Base-by-base conservation (phyloP, 345 rosid genomes). In the Eucalyptus tenuipes region DNA sequence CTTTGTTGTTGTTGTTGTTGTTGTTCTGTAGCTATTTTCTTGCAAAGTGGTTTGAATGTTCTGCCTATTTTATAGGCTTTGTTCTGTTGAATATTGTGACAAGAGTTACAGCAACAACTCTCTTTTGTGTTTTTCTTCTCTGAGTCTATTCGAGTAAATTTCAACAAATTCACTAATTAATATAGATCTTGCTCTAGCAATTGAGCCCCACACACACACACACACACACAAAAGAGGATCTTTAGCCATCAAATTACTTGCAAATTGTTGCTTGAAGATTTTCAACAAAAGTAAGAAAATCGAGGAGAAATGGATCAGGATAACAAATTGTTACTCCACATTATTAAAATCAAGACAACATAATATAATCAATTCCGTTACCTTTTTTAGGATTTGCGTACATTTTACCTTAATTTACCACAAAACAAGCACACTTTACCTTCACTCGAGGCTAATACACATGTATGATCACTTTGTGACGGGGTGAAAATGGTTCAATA, bases 361-460 rank as follows among this genome's bases (percentile, higher is more conserved):
- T 66, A 7, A n/a, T 15, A n/a, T 66, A 14, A 7, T n/a, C n/a
- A n/a, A 64, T 64, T 64, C 0, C 20, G 1, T 64, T n/a, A 15
- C 4, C 20, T 64, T 64, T 64, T n/a, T 64, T 5, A 15, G 0
- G 3, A 5, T n/a, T 3, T n/a, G 37, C 10, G 2, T 14, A n/a
- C 18, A n/a, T 14, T 64, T n/a, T 17, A 64, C 37, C 37, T 14
- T 14, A 64, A 64, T 31, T 66, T 8, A 7, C 9, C 40, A 15
- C 20, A 15, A 64, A 31, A 64, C 3, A 3, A 66, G 7, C 5
- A 31, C 68, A 31, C 6, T 2, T 15, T 15, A 14, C 40, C 75
- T 64, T 64, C 20, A n/a, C 20, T 64, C 40, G 6, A 66, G 79
- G 79, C 40, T n/a, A 16, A 31, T 31, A 31, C 79, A 66, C 40